Conservation (phyloP, 2,329 filamentous ascomycete species). For the Rhexocercosporidium sp. region DNA sequence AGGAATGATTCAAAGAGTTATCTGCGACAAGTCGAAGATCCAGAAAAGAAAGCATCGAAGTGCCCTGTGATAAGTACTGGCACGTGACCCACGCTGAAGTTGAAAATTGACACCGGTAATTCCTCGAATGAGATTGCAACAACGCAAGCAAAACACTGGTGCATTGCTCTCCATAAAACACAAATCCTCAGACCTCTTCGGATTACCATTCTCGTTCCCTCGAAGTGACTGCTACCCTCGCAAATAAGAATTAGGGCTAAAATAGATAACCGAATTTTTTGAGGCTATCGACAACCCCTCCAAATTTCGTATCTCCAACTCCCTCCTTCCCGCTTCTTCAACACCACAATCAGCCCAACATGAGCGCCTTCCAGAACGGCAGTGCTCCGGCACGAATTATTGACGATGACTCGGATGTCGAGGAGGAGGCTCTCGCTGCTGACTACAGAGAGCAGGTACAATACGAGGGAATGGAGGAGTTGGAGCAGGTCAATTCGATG, state of each 20-base stretch:
- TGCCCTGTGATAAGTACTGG: neutral
- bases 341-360: constrained; percentile 41
- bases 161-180: neutral
- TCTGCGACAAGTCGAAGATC: no score
- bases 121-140: neutral
- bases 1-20: no score
- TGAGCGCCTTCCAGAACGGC: constrained; percentile 69
- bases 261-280: constrained; percentile 28
- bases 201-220: neutral
- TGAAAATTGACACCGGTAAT: neutral
- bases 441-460: constrained; percentile 97
- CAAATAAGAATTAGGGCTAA: constrained; percentile 13
- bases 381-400: constrained; percentile 63
- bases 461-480: constrained; percentile 84
- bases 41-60: neutral
- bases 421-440: constrained; percentile 94
- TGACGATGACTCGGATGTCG: constrained; percentile 88
- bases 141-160: neutral
- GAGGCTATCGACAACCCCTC: constrained; percentile 31
- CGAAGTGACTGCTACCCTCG: neutral
- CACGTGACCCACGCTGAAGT: constrained; percentile 6
- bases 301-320: constrained; percentile 19
- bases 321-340: constrained; percentile 10
- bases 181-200: neutral
- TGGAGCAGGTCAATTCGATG: constrained; percentile 75